phyloP scores from a whole-genome alignment of 768 basidiomycete species.

The Calocybe indica region DNA sequence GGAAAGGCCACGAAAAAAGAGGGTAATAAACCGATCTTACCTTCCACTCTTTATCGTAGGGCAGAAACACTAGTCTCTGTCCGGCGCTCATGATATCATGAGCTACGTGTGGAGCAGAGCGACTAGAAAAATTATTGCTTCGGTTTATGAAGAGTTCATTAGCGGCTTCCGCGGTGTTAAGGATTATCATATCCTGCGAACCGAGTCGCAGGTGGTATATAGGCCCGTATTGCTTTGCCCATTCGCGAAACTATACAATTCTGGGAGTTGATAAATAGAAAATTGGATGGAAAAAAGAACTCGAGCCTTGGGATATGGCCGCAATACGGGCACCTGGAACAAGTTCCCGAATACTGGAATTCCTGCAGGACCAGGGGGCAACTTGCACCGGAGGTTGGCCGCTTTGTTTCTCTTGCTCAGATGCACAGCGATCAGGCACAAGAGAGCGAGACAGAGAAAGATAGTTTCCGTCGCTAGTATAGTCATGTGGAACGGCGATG shows the following conservation, averaged over 20 bases:
- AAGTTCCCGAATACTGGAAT: not conserved
- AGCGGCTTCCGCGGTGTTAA: constrained; percentile 18
- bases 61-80: constrained; percentile 19
- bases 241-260: constrained; percentile 7
- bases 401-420: too few species aligned
- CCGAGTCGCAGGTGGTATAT: constrained; percentile 21
- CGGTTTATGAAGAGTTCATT: constrained; percentile 19
- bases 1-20: not conserved
- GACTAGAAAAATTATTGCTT: constrained; percentile 18
- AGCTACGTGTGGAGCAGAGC: constrained; percentile 22
- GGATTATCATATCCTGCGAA: constrained; percentile 17
- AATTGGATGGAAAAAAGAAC: not conserved
- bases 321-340: not conserved
- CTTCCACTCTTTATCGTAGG: constrained; percentile 22
- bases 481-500: too few species aligned
- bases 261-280: not conserved
- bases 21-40: constrained; percentile 5
- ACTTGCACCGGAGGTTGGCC: too few species aligned
- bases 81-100: constrained; percentile 25
- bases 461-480: too few species aligned
- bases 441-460: too few species aligned
- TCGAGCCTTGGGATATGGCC: not conserved
- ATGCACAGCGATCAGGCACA: too few species aligned
- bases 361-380: not conserved
- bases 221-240: constrained; percentile 21